These are phyloP conservation scores for Lentinula lateritia DNA, from an alignment of 768 basidiomycete species.

Conservation along the genomic window DNA sequence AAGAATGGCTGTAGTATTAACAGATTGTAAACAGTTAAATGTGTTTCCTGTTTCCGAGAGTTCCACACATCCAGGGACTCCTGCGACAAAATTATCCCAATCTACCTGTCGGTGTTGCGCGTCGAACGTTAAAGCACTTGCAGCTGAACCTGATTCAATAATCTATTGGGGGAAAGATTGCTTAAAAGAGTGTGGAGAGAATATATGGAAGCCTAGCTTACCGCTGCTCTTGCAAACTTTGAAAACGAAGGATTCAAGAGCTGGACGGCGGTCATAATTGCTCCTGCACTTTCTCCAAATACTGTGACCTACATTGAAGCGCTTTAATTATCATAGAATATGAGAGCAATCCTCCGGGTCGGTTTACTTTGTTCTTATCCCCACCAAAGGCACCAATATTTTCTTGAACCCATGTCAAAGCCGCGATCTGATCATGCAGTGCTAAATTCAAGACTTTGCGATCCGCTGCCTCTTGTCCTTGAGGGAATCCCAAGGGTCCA, in stretches of 20 bases:
- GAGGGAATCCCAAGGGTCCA: constrained; percentile 43
- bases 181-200: constrained; percentile 11
- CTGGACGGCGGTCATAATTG: constrained; percentile 36
- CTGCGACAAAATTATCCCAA: constrained; percentile 11
- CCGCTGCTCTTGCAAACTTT: constrained; percentile 11
- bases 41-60: constrained; percentile 21
- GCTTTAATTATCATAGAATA: too few species aligned
- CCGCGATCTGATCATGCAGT: constrained; percentile 38
- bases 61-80: constrained; percentile 27
- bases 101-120: constrained; percentile 10
- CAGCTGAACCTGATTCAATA: constrained; percentile 22
- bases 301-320: constrained; percentile 33
- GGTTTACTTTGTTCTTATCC: constrained; percentile 21
- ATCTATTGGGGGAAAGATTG: constrained; percentile 14
- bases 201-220: constrained; percentile 30
- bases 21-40: constrained; percentile 18
- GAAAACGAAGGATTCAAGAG: constrained; percentile 24
- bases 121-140: constrained; percentile 15
- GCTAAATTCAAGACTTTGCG: constrained; percentile 38
- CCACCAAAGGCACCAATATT: constrained; percentile 1
- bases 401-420: constrained; percentile 36
- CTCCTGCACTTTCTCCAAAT: constrained; percentile 51
- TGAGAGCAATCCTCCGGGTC: constrained; percentile 39
- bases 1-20: constrained; percentile 19
- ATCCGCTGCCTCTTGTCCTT: constrained; percentile 32